phyloP scores from a whole-genome alignment of 176 grass and related monocot genomes.

The Oryza glaberrima region DNA sequence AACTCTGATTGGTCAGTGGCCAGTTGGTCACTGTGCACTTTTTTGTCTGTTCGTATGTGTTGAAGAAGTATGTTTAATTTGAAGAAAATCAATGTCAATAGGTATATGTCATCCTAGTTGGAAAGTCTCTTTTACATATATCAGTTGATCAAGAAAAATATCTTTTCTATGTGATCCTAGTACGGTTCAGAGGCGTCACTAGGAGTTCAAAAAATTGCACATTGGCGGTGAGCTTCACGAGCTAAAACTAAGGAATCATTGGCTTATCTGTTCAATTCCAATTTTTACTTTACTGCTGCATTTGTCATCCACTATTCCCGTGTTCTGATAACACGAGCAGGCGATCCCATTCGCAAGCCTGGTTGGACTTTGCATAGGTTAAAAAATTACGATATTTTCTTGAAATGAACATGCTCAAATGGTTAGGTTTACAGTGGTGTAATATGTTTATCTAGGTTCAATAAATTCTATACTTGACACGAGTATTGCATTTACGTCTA shows the following conservation, averaged over 20 bases:
- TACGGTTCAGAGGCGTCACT: not conserved
- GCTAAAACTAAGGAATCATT: not conserved
- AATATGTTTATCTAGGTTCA: no score
- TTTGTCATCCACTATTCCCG: not conserved
- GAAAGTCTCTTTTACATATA: conserved; percentile 22
- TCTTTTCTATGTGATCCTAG: not conserved
- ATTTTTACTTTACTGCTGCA: not conserved
- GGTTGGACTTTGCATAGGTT: not conserved
- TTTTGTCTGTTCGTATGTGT: not conserved
- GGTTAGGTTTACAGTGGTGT: no score
- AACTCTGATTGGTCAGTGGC: not conserved
- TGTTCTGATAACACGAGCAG: not conserved
- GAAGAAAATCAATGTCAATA: not conserved
- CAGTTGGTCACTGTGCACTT: not conserved
- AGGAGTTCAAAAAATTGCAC: not conserved
- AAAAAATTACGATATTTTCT: not conserved
- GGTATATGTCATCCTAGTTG: conserved; percentile 5
- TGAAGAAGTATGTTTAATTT: not conserved
- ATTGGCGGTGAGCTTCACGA: not conserved
- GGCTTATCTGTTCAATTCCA: not conserved
- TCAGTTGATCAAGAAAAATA: not conserved
- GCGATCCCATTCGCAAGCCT: not conserved
- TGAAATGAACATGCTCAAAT: no score
- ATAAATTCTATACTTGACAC: no score
- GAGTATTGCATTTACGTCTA: no score